A percentile compares a stretch with the other conserved stretches of the same genome.
phyloP scores from a whole-genome alignment of 1,139 yeast genomes.

The Debaryomycetaceae sp. region DNA sequence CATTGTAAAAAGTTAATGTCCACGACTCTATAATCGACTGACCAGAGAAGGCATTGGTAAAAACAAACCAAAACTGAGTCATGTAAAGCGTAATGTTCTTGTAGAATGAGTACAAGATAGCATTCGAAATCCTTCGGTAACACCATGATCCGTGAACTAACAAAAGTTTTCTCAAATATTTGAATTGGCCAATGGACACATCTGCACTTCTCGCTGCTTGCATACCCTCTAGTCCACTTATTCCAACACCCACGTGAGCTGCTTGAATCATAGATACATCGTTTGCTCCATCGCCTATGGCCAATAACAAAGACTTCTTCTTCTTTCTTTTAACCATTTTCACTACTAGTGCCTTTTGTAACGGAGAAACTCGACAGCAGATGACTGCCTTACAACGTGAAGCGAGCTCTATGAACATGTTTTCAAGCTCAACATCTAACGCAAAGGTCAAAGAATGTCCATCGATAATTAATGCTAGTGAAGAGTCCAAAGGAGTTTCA shows the following conservation, averaged over 20 bases:
- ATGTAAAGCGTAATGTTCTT: slow-evolving; percentile 91
- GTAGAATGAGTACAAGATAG: slow-evolving; percentile 91
- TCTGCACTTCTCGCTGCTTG: slow-evolving; percentile 99
- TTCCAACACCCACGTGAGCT: slow-evolving; percentile 97
- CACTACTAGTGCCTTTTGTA: slow-evolving; percentile 97
- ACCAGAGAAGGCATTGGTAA: slow-evolving; percentile 88
- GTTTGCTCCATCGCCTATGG: slow-evolving; percentile 97
- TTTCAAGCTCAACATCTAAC: slow-evolving; percentile 76
- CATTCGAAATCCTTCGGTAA: slow-evolving; percentile 88
- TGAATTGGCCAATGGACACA: slow-evolving; percentile 94
- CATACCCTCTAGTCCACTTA: slow-evolving; percentile 99
- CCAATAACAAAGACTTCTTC: slow-evolving; percentile 69
- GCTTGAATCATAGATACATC: slow-evolving; percentile 99
- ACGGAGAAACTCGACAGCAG: slow-evolving; percentile 96
- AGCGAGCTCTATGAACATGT: slow-evolving; percentile 73
- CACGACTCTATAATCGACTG: slow-evolving; percentile 96
- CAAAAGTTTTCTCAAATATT: slow-evolving; percentile 72
- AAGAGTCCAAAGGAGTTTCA: slow-evolving; percentile 50
- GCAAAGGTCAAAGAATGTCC: slow-evolving; percentile 89
- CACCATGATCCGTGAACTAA: slow-evolving; percentile 98
- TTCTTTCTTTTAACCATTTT: slow-evolving; percentile 64
- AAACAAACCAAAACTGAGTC: slow-evolving; percentile 98
- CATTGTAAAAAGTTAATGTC: slow-evolving; percentile 95
- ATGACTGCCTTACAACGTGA: slow-evolving; percentile 85
- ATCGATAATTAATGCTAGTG: slow-evolving; percentile 88